Evolutionary conservation across 352 stramenopile species (phyloP).

Genomic region (Pythium brassicae): DNA sequence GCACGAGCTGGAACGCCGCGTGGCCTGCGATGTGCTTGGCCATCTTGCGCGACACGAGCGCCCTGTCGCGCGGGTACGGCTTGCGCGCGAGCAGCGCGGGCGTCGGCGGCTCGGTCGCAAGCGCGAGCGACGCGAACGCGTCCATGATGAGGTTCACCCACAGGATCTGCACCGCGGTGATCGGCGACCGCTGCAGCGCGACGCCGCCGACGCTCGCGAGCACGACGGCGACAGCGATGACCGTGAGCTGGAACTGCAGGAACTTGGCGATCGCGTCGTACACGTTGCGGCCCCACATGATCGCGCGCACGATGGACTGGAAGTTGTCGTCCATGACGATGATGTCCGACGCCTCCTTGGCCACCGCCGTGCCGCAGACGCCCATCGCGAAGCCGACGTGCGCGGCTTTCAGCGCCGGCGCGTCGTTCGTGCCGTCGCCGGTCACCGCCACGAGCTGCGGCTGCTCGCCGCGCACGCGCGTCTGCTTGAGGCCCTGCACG

Average conservation of each 20-base stretch:
- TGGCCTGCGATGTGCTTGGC: conserved; percentile 95
- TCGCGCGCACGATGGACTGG: conserved; percentile 93
- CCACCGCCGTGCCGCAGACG: conserved; percentile 93
- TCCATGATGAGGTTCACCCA: conserved; percentile 99
- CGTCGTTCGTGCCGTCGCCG: conserved; percentile 97
- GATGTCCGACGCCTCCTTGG: conserved; percentile 96
- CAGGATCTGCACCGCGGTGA: conserved; percentile 95
- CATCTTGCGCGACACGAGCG: conserved; percentile 93
- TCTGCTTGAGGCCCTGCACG: conserved; percentile 41
- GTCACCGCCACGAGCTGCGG: conserved; percentile 94
- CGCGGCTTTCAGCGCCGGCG: conserved; percentile 94
- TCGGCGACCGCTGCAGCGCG: conserved; percentile 74
- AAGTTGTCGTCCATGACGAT: conserved; percentile 98
- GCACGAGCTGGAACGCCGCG: conserved; percentile 85
- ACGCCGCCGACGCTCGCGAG: conserved; percentile 90
- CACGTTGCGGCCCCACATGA: conserved; percentile 95
- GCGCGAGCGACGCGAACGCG: conserved; percentile 93
- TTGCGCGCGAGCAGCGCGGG: conserved; percentile 87
- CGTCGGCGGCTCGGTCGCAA: conserved; percentile 93
- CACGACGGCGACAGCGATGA: conserved; percentile 94
- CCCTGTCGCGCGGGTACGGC: conserved; percentile 90
- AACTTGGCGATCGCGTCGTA: conserved; percentile 98
- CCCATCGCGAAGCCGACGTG: conserved; percentile 97
- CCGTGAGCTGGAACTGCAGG: conserved; percentile 97
- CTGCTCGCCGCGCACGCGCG: conserved; percentile 26